These are phyloP conservation scores for Beauveria medogensis DNA, from an alignment of 2,329 filamentous ascomycete species.

Conservation along the genomic window DNA sequence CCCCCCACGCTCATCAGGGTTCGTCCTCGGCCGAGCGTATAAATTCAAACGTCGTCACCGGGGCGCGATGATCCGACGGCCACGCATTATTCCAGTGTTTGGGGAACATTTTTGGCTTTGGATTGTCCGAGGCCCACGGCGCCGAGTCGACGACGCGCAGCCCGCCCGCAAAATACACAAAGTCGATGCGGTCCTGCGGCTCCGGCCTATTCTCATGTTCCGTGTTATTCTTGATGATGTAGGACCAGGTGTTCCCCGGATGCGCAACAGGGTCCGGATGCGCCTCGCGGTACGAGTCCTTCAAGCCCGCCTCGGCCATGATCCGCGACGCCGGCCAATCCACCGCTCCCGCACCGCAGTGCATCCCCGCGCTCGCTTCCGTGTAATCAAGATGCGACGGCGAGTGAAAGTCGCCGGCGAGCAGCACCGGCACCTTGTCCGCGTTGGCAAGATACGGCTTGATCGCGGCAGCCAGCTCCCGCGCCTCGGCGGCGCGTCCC, in stretches of 20 bases:
- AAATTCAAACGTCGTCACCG: conserved; percentile 23
- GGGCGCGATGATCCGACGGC: conserved; percentile 31
- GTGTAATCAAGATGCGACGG: conserved; percentile 36
- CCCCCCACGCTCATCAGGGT: no score
- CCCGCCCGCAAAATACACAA: conserved; percentile 31
- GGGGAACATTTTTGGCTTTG: conserved; percentile 22
- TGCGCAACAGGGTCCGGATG: conserved; percentile 26
- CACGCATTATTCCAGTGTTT: conserved; percentile 30
- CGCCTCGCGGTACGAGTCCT: conserved; percentile 31
- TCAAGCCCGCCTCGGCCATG: conserved; percentile 25
- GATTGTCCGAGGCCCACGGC: conserved; percentile 22
- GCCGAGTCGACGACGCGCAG: conserved; percentile 17
- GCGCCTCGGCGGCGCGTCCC: conserved; percentile 29
- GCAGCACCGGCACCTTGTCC: conserved; percentile 26
- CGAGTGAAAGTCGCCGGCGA: conserved; percentile 35
- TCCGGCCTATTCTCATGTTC: conserved; percentile 19
- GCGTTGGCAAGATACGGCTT: conserved; percentile 21
- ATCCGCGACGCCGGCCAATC: conserved; percentile 31
- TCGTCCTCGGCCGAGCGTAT: background rate
- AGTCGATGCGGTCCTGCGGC: conserved; percentile 36
- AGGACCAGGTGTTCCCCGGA: conserved; percentile 33
- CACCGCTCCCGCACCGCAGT: conserved; percentile 27
- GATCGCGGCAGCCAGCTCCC: conserved; percentile 25
- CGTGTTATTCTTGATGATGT: conserved; percentile 27
- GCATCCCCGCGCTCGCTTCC: conserved; percentile 20